Evolutionary conservation across 768 basidiomycete species (phyloP), one percentile per base, ranked within the genome.

Genomic region (Mycena amicta): DNA sequence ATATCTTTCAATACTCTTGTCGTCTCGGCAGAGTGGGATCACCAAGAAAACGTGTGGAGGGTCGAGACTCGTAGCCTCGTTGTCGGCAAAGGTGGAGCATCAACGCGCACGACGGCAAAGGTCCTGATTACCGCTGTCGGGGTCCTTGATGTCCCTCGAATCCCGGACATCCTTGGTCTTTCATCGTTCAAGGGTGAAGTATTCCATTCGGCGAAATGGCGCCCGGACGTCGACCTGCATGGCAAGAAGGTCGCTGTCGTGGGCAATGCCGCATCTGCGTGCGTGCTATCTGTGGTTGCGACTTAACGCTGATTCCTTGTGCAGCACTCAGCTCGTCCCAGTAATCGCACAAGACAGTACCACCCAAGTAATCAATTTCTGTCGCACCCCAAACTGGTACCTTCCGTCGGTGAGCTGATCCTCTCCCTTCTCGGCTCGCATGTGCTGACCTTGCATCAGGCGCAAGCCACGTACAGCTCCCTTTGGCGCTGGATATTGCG

Each of bases 251-350:
- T 88, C 5, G 85, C 80, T 1, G 80, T 87, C 5, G 76, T 87
- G 57, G 87, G 85, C 8, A 85, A 83, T 60, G 86, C 82, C 1
- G 77, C 78, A 37, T 82, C 82, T 29, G 83, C 79, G 77, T 84
- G 61, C 45, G 77, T 71, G 20, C 58, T 45, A 18, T 61, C 46
- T 51, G 31, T 52, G 29, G 50, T 49, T 26, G 12, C n/a, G 22
- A 33, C 22, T 29, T 12, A 2, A 29, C 23, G n/a, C 18, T 56
- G 41, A 20, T 28, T 18, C 22, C 31, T 22, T 3, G 39, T 6
- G 20, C 59, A 84, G 85, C 6, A 76, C 80, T 3, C 85, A 88
- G 65, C 75, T 83, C 52, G 62, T 83, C 12, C 78, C 81, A 2
- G 66, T 70, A 25, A 78, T 83, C 39, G 69, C 80, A 12, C 66